Base-by-base conservation (phyloP, 768 basidiomycete genomes). In the Tulasnella sp. region DNA sequence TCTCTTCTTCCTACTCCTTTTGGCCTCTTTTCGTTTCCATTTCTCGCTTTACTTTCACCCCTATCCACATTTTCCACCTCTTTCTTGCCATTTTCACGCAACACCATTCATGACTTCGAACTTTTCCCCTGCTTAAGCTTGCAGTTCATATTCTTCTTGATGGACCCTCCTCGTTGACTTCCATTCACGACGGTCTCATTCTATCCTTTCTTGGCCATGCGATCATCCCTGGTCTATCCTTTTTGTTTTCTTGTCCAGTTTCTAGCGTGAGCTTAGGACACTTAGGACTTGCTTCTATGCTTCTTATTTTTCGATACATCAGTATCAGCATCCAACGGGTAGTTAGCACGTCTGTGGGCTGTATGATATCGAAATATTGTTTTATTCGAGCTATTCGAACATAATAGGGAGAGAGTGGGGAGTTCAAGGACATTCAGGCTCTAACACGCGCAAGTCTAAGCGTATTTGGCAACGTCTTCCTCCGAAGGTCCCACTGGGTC, bases 401-500 rank as follows among this genome's bases (percentile, higher is more conserved):
- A 15, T 6, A 34, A 64, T 12, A 64, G 29, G 5, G 31, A 34
- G 3, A 64, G 58, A 64, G 58, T 64, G 58, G 58, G 58, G 58
- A 64, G 25, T 25, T 64, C 49, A 49, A 49, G 22, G 49, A 1
- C 11, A 9, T 14, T 34, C 25, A 64, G 58, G 25, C 9, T 64
- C 25, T 34, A 0, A 34, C 31, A 64, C 29, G 29, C n/a, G n/a
- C n/a, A n/a, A 64, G 69, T 8, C 82, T 81, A 88, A 29, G 89
- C 89, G 83, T 88, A 93, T 68, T 83, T 84, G 84, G 84, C 84
- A 67, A 93, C 82, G 80, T 94, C 93, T 77, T 91, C 89, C n/a
- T 83, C 83, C 31, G 84, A 84, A 1, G 93, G 93, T 0, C 92
- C 93, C 31, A 80, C 81, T 0, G 92, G 92, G 68, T 90, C 90